Base-by-base conservation (phyloP, 306 rosid species). In the Rosa multiflora region DNA sequence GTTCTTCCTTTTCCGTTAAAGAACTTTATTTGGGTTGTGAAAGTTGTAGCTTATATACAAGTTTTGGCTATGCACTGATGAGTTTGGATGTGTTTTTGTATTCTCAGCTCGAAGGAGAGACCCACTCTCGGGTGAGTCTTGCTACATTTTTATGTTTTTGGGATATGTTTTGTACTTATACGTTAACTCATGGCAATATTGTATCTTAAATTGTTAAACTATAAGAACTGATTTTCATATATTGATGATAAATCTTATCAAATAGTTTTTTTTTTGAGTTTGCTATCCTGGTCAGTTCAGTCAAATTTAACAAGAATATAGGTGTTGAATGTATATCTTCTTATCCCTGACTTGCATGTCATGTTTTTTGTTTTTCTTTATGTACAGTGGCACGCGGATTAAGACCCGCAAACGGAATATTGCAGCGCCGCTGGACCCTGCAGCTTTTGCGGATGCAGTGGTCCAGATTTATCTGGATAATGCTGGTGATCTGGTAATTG, bases 321-420 rank as follows among this genome's bases (percentile, higher is more conserved):
- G 67, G 14, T 10, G 2, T 20, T 17, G 55, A 10, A 20, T 73
- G 21, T 73, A 14, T 48, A 46, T 23, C 20, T 32, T 32, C 13
- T 9, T 44, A 8, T 5, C 35, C 40, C n/a, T 43, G 23, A 40
- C 20, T 47, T 11, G 20, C 5, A 0, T 56, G 5, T 64, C 10
- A 14, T 2, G 20, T 14, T 71, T 66, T 61, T 37, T 5, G 64
- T 51, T 48, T 32, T 59, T 78, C 40, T 42, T 15, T 52, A 72
- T 72, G 48, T 78, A 21, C 83, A 96, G 99, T 85, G 99, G 99
- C 82, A 96, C 99, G 99, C 99, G 99, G 99, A 96, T 96, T 93
- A 96, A 96, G 98, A 96, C 99, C 99, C 99, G 99, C 99, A 96
- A 96, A 96, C 99, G 99, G 96, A 96, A 96, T 84, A 96, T 96